These are phyloP conservation scores for Boletus chippewaensis DNA, from an alignment of 1,284 basidiomycete genomes.

Conservation along the genomic window DNA sequence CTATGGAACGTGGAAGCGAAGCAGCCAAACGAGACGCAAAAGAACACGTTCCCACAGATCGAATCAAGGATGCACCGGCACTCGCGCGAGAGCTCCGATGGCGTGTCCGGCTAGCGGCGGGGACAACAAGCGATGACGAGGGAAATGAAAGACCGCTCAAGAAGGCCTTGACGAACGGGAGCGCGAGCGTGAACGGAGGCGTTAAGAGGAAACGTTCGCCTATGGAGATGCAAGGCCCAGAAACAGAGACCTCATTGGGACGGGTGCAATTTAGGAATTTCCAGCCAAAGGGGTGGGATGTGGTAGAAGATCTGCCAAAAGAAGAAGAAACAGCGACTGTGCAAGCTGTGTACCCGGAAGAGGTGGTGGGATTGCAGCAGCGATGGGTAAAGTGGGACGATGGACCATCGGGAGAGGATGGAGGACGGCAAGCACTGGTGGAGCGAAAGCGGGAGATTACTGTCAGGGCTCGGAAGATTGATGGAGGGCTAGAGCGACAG, in stretches of 20 bases:
- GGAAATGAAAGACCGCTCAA: constrained; percentile 27
- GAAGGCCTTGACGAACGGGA: constrained; percentile 30
- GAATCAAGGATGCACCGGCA: constrained; percentile 70
- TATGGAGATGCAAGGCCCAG: constrained; percentile 18
- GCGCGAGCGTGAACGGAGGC: constrained; percentile 27
- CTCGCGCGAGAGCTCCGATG: constrained; percentile 79
- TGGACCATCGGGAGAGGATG: constrained; percentile 29
- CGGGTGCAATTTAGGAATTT: constrained; percentile 54
- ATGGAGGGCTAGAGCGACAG: constrained; percentile 58
- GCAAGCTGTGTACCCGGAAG: constrained; percentile 34
- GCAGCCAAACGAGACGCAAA: constrained; percentile 62
- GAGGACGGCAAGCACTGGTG: constrained; percentile 41
- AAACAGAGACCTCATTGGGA: constrained; percentile 24
- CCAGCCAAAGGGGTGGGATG: constrained; percentile 60
- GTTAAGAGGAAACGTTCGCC: constrained; percentile 53
- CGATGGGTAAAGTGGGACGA: constrained; percentile 36
- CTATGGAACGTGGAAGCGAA: constrained; percentile 60
- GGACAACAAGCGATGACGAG: constrained; percentile 67
- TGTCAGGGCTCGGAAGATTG: constrained; percentile 53
- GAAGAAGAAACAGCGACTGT: constrained; percentile 36
- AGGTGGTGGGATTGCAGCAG: constrained; percentile 30
- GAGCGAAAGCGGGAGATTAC: constrained; percentile 45
- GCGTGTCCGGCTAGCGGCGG: constrained; percentile 62
- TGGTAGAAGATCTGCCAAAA: constrained; percentile 37
- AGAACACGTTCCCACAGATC: constrained; percentile 76